Conservation (phyloP, 2,329 filamentous ascomycete species). For the Alternaria solani region DNA sequence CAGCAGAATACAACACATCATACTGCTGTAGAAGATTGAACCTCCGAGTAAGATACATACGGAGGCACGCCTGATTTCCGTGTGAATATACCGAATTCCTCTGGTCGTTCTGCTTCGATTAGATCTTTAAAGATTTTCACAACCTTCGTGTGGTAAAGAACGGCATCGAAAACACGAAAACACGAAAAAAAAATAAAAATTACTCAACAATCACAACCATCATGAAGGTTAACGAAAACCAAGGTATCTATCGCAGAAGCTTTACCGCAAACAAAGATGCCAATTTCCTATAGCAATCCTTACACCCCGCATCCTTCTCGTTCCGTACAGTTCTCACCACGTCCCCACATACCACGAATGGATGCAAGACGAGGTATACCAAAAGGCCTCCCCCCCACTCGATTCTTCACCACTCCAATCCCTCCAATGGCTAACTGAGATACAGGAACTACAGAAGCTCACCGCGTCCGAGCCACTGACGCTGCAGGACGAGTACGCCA, state of each 20-base stretch:
- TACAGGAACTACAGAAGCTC: slow-evolving; percentile 72
- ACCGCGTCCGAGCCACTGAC: slow-evolving; percentile 88
- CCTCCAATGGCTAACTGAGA: neutral
- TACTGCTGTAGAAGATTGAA: neutral
- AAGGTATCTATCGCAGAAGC: slow-evolving; percentile 33
- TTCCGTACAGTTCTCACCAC: slow-evolving; percentile 84
- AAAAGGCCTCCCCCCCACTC: slow-evolving; percentile 12
- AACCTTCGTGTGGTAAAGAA: neutral
- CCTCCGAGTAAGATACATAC: neutral
- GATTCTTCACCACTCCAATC: neutral
- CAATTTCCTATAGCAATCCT: slow-evolving; percentile 65
- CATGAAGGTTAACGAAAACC: slow-evolving; percentile 56
- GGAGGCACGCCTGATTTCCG: neutral
- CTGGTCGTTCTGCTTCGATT: neutral
- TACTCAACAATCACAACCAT: neutral
- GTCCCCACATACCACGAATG: slow-evolving; percentile 85
- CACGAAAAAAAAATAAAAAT: slow-evolving; percentile 8
- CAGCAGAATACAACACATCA: neutral
- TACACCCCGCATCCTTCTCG: slow-evolving; percentile 73
- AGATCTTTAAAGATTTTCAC: neutral
- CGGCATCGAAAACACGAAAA: neutral
- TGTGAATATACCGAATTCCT: neutral
- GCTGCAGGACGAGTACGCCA: slow-evolving; percentile 83
- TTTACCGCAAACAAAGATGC: neutral
- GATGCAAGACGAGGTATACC: slow-evolving; percentile 79